Evolutionary conservation across 768 basidiomycete species (phyloP), one percentile per base, ranked within the genome.

Genomic region (Pseudohyphozyma bogoriensis): DNA sequence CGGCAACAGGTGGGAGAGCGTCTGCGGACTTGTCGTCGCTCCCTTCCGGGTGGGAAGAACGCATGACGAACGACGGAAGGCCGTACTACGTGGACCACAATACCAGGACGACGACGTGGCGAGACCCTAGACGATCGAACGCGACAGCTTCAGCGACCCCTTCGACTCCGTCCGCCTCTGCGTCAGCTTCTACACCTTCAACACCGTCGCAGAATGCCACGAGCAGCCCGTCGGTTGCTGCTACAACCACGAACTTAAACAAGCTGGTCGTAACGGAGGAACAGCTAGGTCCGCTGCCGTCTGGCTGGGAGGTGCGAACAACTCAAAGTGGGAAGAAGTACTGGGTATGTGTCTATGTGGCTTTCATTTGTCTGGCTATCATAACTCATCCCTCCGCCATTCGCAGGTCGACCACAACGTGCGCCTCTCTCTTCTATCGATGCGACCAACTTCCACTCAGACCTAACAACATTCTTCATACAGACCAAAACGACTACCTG

Each of bases 11-110:
- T 4, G 10, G 42, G 5, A 13, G 35, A 22, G 11, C 42, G 5
- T 12, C n/a, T 2, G 37, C 20, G 89, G 89, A 22, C 77, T 81
- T 8, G 87, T 91, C 53, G 3, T 85, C 83, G 52, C 79, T 99
- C 24, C 95, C 95, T 3, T 85, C 89, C 59, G 93, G 95, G 1
- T 97, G 95, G 95, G 95, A 99, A 72, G 90, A 92, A 75, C 82
- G 95, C 37, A 90, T 89, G 74, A 95, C 95, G 1, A 90, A 91
- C 0, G 91, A 96, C 76, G 95, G 95, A 20, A 82, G 93, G 46
- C 87, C 91, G 2, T 99, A 99, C 76, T 99, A 93, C 74, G 95
- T 99, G 50, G 93, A 99, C 73, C 95, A 99, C 76, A 92, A 92
- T 70, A 95, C 90, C 11, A 82, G 93, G 51, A 95, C 90, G 24